phyloP scores from a whole-genome alignment of 2,329 filamentous ascomycete genomes.

The Karstenula rhodostoma region DNA sequence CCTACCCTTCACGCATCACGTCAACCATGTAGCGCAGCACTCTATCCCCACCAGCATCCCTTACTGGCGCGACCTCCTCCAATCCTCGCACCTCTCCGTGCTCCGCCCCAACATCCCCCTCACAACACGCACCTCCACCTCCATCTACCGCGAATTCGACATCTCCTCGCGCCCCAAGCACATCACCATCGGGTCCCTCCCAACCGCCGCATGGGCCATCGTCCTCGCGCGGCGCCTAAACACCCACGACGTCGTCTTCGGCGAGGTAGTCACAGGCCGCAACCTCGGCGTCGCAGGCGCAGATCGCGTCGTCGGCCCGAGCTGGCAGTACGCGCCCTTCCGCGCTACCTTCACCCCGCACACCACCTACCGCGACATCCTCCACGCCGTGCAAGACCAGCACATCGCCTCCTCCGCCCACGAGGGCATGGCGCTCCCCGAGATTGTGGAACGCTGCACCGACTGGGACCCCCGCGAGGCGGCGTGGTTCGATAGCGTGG shows the following conservation, averaged over 20 bases:
- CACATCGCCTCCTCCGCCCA: constrained; percentile 42
- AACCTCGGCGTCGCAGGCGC: constrained; percentile 65
- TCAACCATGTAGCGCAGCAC: constrained; percentile 50
- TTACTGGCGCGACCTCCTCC: constrained; percentile 69
- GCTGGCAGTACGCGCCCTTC: constrained; percentile 73
- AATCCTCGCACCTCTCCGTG: constrained; percentile 60
- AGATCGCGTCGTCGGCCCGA: constrained; percentile 69
- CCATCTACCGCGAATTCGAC: constrained; percentile 45
- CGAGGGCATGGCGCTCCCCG: constrained; percentile 48
- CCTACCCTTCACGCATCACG: constrained; percentile 58
- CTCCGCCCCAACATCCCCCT: constrained; percentile 45
- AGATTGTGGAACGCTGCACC: constrained; percentile 47
- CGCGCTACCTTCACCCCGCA: constrained; percentile 63
- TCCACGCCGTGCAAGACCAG: constrained; percentile 48
- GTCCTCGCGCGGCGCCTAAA: constrained; percentile 65
- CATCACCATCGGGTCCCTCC: constrained; percentile 69
- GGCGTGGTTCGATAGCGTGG: constrained; percentile 49
- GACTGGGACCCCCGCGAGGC: constrained; percentile 38
- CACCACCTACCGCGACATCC: constrained; percentile 52
- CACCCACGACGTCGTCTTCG: constrained; percentile 68
- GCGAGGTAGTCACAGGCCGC: constrained; percentile 71
- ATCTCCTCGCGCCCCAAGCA: constrained; percentile 58
- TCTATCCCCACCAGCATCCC: constrained; percentile 59
- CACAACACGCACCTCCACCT: constrained; percentile 35
- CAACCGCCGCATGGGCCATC: constrained; percentile 73